Evolutionary conservation across 139 green algal genomes (phyloP).

Genomic region (Tetraselmis striata): DNA sequence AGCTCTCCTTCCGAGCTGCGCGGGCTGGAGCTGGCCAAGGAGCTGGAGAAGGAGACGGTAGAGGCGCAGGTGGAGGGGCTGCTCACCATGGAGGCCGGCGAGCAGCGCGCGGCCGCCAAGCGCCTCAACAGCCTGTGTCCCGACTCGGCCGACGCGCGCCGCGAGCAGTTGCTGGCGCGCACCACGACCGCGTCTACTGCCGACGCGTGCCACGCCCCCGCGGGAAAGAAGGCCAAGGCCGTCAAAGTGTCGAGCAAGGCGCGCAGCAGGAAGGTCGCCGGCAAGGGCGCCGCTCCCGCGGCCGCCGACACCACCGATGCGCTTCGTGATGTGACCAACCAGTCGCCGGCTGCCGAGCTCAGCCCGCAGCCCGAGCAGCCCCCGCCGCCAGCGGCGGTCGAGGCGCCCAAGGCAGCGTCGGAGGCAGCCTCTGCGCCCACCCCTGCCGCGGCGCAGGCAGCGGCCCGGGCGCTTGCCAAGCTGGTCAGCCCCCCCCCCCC

Average conservation of each 20-base stretch:
- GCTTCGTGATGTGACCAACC: neutral
- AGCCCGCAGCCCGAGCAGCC: too few species aligned
- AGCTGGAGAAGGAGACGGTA: neutral
- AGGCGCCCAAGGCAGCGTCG: neutral
- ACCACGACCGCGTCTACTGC: too few species aligned
- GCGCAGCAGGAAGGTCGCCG: too few species aligned
- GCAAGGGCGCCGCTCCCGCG: too few species aligned
- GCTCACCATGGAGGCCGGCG: neutral
- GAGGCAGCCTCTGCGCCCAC: neutral
- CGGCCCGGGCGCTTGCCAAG: neutral
- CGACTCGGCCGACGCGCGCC: neutral
- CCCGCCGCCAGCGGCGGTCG: too few species aligned
- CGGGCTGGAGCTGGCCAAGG: neutral
- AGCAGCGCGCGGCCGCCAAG: neutral
- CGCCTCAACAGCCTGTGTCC: neutral
- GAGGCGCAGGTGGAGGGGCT: neutral
- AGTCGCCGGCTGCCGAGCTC: too few species aligned
- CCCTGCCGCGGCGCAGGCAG: neutral
- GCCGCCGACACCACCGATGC: too few species aligned
- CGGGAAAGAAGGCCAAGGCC: too few species aligned
- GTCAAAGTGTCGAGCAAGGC: too few species aligned
- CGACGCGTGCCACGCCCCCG: too few species aligned
- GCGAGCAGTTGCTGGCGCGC: neutral
- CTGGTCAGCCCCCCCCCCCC: too few species aligned
- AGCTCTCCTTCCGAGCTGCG: too few species aligned